phyloP scores from a whole-genome alignment of 805 yeast genomes.

The Myxozyma mucilagina region DNA sequence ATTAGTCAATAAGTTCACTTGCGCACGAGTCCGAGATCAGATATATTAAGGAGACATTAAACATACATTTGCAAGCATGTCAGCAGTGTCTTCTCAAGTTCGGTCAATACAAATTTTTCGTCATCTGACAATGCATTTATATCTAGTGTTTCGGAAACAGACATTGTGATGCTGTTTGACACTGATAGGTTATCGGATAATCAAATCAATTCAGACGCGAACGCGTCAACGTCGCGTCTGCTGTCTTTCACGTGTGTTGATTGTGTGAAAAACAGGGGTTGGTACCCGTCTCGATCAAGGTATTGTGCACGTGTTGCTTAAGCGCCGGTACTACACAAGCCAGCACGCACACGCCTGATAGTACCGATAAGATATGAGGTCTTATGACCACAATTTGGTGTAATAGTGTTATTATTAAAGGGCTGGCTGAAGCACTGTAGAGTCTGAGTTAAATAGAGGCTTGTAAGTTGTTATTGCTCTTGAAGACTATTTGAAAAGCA shows the following conservation, averaged over 20 bases:
- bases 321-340: no score
- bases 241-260: background rate
- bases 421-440: no score
- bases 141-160: background rate
- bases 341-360: no score
- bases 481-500: background rate
- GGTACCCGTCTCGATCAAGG: no score
- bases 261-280: no score
- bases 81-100: conserved; percentile 14
- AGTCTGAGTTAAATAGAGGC: no score
- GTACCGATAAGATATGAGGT: no score
- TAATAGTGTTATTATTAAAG: no score
- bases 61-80: conserved; percentile 20
- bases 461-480: background rate
- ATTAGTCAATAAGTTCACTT: background rate
- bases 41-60: background rate
- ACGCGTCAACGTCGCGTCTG: background rate
- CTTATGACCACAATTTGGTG: no score
- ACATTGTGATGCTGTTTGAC: background rate
- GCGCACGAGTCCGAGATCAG: background rate
- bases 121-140: background rate
- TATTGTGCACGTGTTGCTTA: no score
- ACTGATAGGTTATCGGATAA: background rate
- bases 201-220: background rate
- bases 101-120: conserved; percentile 9